Conservation (phyloP, 1,284 basidiomycete genomes). For the Leucoagaricus sp. region DNA sequence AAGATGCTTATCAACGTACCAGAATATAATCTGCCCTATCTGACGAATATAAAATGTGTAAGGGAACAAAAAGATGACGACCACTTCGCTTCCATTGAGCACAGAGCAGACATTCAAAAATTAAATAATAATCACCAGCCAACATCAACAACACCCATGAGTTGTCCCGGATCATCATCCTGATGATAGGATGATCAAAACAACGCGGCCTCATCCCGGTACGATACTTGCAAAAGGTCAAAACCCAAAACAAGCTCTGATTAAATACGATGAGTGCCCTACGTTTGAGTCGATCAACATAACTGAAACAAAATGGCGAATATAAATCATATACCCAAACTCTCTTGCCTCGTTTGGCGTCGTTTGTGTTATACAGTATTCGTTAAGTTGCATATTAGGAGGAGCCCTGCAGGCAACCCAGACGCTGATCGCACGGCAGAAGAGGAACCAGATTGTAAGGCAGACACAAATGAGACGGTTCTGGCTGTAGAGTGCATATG, state of each 20-base stretch:
- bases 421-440: neutral
- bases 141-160: neutral
- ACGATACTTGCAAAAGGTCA: neutral
- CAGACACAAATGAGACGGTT: neutral
- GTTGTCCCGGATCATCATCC: slow-evolving; percentile 1
- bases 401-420: too few species aligned
- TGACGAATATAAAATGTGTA: neutral
- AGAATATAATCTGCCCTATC: neutral
- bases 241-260: neutral
- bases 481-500: neutral
- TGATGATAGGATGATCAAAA: neutral
- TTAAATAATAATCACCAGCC: neutral
- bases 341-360: too few species aligned
- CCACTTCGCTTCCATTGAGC: neutral
- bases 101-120: neutral
- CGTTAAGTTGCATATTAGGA: too few species aligned
- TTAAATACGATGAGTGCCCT: neutral
- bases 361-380: too few species aligned
- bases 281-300: neutral
- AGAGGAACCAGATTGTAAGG: neutral
- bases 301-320: too few species aligned
- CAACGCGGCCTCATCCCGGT: neutral
- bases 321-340: neutral
- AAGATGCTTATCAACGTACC: neutral
- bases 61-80: neutral